Conservation (phyloP, 331 rosid genomes). For the Dryas integrifolia region DNA sequence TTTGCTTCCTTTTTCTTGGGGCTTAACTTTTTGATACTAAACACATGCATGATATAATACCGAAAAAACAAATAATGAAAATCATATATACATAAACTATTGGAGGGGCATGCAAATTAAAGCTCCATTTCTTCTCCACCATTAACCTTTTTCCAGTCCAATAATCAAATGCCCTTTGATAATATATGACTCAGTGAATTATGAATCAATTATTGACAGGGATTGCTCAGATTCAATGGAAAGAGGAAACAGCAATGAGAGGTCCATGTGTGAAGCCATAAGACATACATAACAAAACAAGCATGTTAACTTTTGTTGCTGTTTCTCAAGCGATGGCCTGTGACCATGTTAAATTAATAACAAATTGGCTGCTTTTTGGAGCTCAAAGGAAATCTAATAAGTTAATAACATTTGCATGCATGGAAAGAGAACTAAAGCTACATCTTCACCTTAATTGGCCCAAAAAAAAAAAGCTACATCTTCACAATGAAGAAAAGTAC, state of each 20-base stretch:
- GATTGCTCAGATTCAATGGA: constrained; percentile 11
- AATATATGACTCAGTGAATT: constrained; percentile 8
- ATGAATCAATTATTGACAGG: constrained; percentile 1
- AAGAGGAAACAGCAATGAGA: constrained; percentile 22
- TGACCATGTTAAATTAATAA: not conserved
- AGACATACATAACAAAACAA: not conserved
- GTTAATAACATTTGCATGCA: constrained; percentile 8
- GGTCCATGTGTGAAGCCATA: constrained; percentile 34
- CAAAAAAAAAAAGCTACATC: constrained; percentile 10
- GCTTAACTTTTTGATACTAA: constrained; percentile 12
- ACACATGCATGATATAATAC: constrained; percentile 23
- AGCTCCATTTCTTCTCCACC: not conserved
- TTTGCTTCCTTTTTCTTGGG: constrained; percentile 28
- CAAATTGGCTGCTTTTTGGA: not conserved
- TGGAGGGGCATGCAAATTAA: not conserved
- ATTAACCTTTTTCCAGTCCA: constrained; percentile 19
- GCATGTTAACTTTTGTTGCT: constrained; percentile 12
- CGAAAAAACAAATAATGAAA: not conserved
- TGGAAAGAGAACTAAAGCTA: constrained; percentile 30
- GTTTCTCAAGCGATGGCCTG: not conserved
- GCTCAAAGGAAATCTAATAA: not conserved
- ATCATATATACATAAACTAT: not conserved
- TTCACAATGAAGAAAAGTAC: constrained; percentile 69
- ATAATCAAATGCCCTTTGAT: constrained; percentile 8
- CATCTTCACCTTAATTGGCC: constrained; percentile 35